Evolutionary conservation across 2,329 filamentous ascomycete species (phyloP).

Genomic region (Orbilia ellipsospora): DNA sequence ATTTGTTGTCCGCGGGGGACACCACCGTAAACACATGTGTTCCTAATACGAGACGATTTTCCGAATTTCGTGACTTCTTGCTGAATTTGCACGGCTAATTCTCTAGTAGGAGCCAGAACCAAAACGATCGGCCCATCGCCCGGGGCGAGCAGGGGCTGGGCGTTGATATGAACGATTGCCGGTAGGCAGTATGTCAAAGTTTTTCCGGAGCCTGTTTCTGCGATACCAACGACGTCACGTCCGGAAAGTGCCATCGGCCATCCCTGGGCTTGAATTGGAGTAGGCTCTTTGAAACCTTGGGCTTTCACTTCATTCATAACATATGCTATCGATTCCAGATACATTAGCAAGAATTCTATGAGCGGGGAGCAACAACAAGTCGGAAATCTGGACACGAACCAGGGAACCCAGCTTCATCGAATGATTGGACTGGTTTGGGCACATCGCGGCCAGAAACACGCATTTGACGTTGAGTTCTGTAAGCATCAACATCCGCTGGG

Average conservation of each 20-base stretch:
- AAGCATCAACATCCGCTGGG: constrained; percentile 82
- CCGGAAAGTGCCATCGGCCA: constrained; percentile 99
- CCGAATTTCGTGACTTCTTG: constrained; percentile 99
- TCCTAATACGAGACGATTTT: constrained; percentile 95
- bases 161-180: constrained; percentile 99
- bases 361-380: neutral
- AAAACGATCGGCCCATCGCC: constrained; percentile 97
- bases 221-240: constrained; percentile 98
- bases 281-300: constrained; percentile 92
- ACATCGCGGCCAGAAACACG: constrained; percentile 81
- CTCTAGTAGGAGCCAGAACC: constrained; percentile 94
- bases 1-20: constrained; percentile 98
- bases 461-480: constrained; percentile 87
- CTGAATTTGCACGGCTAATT: constrained; percentile 98
- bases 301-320: constrained; percentile 99
- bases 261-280: constrained; percentile 96
- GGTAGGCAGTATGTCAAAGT: constrained; percentile 98
- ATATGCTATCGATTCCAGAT: constrained; percentile 71
- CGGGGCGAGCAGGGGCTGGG: constrained; percentile 92
- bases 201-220: constrained; percentile 99
- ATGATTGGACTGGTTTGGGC: constrained; percentile 93
- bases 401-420: constrained; percentile 97
- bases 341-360: constrained; percentile 11
- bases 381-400: constrained; percentile 59
- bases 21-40: constrained; percentile 99